phyloP scores from a whole-genome alignment of 306 rosid genomes.

The Astragalus membranaceus region DNA sequence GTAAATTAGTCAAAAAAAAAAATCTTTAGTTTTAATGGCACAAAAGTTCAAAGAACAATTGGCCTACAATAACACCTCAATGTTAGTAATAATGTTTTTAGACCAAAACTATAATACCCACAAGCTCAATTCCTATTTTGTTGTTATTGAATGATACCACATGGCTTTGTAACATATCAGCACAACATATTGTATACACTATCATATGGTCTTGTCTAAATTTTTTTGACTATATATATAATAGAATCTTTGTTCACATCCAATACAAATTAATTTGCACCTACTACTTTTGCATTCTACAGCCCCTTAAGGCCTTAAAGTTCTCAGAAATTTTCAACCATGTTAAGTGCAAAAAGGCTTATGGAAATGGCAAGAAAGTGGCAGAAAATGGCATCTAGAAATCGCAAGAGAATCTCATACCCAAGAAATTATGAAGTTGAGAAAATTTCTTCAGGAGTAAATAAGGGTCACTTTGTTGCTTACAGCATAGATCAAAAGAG shows the following conservation, averaged over 20 bases:
- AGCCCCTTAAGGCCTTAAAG: neutral
- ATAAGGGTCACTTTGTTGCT: conserved; percentile 33
- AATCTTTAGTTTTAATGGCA: neutral
- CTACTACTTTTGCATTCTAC: neutral
- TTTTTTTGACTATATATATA: neutral
- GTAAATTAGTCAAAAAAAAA: no score
- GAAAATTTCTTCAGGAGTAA: neutral
- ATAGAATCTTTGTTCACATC: neutral
- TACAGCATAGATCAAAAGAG: conserved; percentile 22
- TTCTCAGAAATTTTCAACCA: neutral
- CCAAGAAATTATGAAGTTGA: neutral
- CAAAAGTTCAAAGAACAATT: neutral
- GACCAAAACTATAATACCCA: neutral
- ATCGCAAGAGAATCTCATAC: conserved; percentile 31
- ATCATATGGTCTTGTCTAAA: conserved; percentile 9
- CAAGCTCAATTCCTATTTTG: neutral
- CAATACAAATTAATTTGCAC: neutral
- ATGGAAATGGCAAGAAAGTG: conserved; percentile 33
- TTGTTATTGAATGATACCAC: conserved; percentile 11
- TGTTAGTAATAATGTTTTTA: neutral
- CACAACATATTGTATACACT: conserved; percentile 3
- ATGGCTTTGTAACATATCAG: conserved; percentile 21
- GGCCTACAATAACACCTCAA: neutral
- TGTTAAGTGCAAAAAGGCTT: conserved; percentile 25
- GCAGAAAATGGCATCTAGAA: conserved; percentile 17